Conservation (phyloP, 345 rosid genomes). For the Limnanthes douglasii region DNA sequence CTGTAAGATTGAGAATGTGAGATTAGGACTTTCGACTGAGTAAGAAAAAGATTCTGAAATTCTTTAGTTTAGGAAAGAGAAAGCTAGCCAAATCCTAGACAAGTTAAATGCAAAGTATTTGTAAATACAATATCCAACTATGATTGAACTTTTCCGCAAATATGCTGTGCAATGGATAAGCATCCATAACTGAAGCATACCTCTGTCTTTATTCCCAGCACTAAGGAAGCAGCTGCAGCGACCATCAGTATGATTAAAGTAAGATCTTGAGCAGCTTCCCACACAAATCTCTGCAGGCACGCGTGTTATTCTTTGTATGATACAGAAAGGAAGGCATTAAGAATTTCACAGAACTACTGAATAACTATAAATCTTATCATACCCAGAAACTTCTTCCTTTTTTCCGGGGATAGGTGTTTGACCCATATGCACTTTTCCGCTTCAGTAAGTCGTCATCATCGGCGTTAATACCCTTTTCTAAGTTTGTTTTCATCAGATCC, state of each 20-base stretch:
- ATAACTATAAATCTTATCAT: constrained; percentile 8
- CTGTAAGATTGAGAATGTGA: no score
- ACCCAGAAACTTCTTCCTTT: constrained; percentile 95
- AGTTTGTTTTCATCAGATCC: constrained; percentile 48
- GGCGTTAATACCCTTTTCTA: constrained; percentile 59
- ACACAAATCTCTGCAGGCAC: constrained; percentile 51
- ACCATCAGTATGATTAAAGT: constrained; percentile 76
- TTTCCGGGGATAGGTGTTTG: constrained; percentile 84
- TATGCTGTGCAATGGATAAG: background rate
- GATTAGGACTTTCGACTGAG: no score
- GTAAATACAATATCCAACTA: no score
- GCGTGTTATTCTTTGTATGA: background rate
- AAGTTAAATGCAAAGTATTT: no score
- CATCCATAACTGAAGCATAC: constrained; percentile 21
- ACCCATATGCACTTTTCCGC: constrained; percentile 58
- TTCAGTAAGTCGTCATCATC: constrained; percentile 56
- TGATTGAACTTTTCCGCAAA: background rate
- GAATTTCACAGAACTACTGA: background rate
- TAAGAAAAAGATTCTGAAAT: no score
- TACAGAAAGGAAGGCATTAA: constrained; percentile 1
- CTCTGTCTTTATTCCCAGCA: constrained; percentile 91
- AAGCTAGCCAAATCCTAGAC: no score
- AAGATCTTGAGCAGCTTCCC: constrained; percentile 91
- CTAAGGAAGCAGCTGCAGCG: constrained; percentile 93
- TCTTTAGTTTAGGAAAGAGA: no score